phyloP scores from a whole-genome alignment of 2,329 filamentous ascomycete species.

The Pestalotiopsis sp. region DNA sequence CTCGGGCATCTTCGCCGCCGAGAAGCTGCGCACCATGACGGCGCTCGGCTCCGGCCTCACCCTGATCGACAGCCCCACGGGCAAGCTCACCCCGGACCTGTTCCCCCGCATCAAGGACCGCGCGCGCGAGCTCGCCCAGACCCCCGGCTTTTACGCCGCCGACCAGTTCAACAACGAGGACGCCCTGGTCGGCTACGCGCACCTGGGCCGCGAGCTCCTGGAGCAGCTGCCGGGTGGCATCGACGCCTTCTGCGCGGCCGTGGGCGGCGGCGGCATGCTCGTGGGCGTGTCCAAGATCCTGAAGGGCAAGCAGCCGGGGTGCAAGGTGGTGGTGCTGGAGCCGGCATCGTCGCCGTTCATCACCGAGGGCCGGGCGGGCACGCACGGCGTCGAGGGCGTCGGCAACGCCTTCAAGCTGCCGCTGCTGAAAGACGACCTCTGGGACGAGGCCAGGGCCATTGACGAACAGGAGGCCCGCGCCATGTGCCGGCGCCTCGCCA shows the following conservation, averaged over 20 bases:
- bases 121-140: not conserved
- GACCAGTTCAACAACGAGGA: conserved; percentile 3
- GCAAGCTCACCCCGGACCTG: conserved; percentile 3
- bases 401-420: conserved; percentile 1
- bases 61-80: not conserved
- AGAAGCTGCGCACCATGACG: conserved; percentile 10
- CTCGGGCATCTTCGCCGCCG: not conserved
- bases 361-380: not conserved
- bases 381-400: conserved; percentile 4
- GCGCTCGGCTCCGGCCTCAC: not conserved
- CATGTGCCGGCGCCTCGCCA: conserved; percentile 1
- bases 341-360: not conserved
- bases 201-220: not conserved
- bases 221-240: conserved; percentile 3
- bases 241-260: not conserved
- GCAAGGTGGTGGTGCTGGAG: conserved; percentile 4
- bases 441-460: not conserved
- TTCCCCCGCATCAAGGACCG: conserved; percentile 2
- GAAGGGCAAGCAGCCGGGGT: not conserved
- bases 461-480: not conserved
- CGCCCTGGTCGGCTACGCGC: conserved; percentile 1
- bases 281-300: conserved; percentile 1
- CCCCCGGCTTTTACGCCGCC: not conserved
- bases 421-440: not conserved
- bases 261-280: conserved; percentile 5